Evolutionary conservation across 352 stramenopile species (phyloP).

Genomic region (Phytophthora sansomeana): DNA sequence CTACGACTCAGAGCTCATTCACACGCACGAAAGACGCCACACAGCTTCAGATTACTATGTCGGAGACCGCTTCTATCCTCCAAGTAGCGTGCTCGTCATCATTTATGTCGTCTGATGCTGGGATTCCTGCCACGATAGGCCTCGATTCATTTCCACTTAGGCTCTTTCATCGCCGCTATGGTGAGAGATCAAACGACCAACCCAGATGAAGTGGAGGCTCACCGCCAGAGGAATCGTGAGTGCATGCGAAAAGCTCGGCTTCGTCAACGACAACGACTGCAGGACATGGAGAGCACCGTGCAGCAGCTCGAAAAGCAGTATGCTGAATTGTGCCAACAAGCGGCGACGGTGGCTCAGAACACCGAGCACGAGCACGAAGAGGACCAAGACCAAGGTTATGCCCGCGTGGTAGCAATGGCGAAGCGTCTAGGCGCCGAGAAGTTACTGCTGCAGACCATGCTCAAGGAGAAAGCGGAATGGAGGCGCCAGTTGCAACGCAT

Average conservation of each 20-base stretch:
- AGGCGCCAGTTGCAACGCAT: slow-evolving; percentile 37
- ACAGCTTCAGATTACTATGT: no score
- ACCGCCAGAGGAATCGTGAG: slow-evolving; percentile 39
- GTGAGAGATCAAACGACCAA: not conserved
- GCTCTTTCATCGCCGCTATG: not conserved
- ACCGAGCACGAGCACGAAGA: not conserved
- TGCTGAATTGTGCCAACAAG: slow-evolving; percentile 29
- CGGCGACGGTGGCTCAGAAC: not conserved
- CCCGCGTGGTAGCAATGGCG: slow-evolving; percentile 17
- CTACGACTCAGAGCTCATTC: no score
- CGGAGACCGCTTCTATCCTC: no score
- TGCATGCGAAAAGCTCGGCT: slow-evolving; percentile 45
- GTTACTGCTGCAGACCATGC: slow-evolving; percentile 30
- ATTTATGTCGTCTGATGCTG: not conserved
- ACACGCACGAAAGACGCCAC: no score
- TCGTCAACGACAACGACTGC: slow-evolving; percentile 38
- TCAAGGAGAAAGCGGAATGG: slow-evolving; percentile 41
- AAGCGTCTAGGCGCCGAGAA: slow-evolving; percentile 53
- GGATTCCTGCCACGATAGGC: not conserved
- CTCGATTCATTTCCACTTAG: not conserved
- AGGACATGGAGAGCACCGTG: slow-evolving; percentile 35
- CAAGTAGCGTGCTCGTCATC: not conserved
- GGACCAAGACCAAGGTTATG: not conserved
- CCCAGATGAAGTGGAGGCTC: slow-evolving; percentile 16
- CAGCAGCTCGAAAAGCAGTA: slow-evolving; percentile 45